Base-by-base conservation (phyloP, 2,329 filamentous ascomycete species). In the Scedosporium boydii region DNA sequence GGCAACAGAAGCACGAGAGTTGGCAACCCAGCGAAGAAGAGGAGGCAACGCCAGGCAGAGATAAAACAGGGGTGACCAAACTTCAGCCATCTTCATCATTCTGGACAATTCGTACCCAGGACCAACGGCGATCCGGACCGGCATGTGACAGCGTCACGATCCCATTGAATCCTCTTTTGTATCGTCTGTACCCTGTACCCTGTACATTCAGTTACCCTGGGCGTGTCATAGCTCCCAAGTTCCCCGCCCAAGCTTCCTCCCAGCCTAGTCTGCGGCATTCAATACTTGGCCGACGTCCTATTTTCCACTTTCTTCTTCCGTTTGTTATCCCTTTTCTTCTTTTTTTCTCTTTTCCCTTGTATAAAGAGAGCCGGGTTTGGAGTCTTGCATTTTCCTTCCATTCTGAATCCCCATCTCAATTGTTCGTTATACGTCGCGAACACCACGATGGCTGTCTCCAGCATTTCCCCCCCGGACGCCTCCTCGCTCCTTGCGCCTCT, bases 401-500 rank as follows among this genome's bases (percentile, higher is more conserved):
- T 55, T 41, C 44, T 38, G 14, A 12, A n/a, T 9, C 58, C 12
- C 16, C 46, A n/a, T 53, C 59, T 53, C 59, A 34, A 23, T 21
- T 44, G n/a, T n/a, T 55, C 23, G 51, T 14, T 55, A 23, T 14
- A 55, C 51, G 7, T 55, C 21, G 12, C 59, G n/a, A 18, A 5
- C n/a, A 7, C 61, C 63, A 60, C 60, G 59, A 64, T 62, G 64
- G 61, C 63, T 63, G 62, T 64, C 64, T 58, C 63, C 63, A 46
- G 60, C 62, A 72, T 82, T 65, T 65, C 71, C 61, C 72, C 77
- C 59, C 81, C 82, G 46, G 76, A 81, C 69, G 69, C 78, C 63
- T 73, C 78, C 62, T 70, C 74, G 62, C 75, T 85, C 34, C 72
- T 88, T 38, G 77, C 79, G 14, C 81, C 83, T 58, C 76, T 88